Base-by-base conservation (phyloP, 2,329 filamentous ascomycete species). In the Calonectria pauciramosa region DNA sequence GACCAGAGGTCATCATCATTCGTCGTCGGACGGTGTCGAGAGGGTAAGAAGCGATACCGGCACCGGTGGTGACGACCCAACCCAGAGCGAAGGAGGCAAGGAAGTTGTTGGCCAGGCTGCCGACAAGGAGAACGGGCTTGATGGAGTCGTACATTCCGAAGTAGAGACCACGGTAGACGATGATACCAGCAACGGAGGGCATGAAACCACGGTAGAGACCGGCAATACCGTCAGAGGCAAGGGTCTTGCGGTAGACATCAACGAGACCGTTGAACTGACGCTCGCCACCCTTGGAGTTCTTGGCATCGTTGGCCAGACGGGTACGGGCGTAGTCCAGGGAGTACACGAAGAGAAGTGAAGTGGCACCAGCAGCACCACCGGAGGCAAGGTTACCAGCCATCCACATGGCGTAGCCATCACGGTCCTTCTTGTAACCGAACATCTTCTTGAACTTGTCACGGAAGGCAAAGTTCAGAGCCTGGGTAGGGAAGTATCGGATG, bases 201-300 rank as follows among this genome's bases (percentile, higher is more conserved):
- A 96, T 96, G 95, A 99, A 99, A 93, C 97, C 97, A 98, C 97
- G 97, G 95, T 99, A 99, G 86, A 99, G 96, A 97, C 97, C 97
- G 87, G 94, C 94, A 91, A 99, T 92, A 97, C 97, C 97, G 89
- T 99, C 97, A 85, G 95, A 95, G 84, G 97, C 96, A 85, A 99
- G 93, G 85, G 97, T 99, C 97, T 99, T 99, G 92, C 95, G 95
- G 96, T 99, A 99, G 90, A 99, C 97, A 85, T 99, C 97, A 82
- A 99, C 89, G 85, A 99, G 94, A 90, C 97, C 97, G 94, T 99
- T 99, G 96, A 99, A 99, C 92, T 99, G 97, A 89, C 97, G 97
- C 82, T 96, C 96, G 93, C 95, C 94, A 86, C 92, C 93, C 93
- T 98, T 98, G 90, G 96, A 95, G 88, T 93, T 96, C 96, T 99